phyloP scores from a whole-genome alignment of 2,329 filamentous ascomycete genomes.

The Aureobasidium sp. region DNA sequence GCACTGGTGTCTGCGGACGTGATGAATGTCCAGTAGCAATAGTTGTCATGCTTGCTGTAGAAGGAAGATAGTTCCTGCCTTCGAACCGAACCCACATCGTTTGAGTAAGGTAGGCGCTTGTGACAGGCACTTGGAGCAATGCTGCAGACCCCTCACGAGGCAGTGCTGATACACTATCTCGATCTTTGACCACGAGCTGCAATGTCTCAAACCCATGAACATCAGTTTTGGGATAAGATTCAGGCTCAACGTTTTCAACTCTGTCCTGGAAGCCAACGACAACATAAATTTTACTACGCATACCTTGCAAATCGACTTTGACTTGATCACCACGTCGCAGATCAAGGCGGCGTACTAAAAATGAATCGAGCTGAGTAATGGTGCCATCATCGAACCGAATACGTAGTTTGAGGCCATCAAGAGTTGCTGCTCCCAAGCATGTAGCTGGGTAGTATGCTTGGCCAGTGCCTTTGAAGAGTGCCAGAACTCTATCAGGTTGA shows the following conservation, averaged over 20 bases:
- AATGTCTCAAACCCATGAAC: constrained; percentile 32
- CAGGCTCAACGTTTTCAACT: constrained; percentile 20
- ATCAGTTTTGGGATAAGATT: constrained; percentile 31
- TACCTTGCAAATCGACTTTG: constrained; percentile 36
- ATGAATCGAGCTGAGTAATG: constrained; percentile 30
- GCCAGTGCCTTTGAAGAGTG: constrained; percentile 44
- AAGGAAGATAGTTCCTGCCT: constrained; percentile 27
- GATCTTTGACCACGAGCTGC: constrained; percentile 31
- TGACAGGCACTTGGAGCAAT: constrained; percentile 31
- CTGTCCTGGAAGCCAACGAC: constrained; percentile 35
- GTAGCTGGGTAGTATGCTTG: constrained; percentile 51
- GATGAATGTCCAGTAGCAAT: constrained; percentile 3
- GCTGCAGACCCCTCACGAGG: constrained; percentile 17
- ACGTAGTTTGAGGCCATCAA: constrained; percentile 32
- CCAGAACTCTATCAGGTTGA: constrained; percentile 47
- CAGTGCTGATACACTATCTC: constrained; percentile 26
- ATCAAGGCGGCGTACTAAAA: constrained; percentile 34
- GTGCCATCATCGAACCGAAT: constrained; percentile 42
- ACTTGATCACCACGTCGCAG: constrained; percentile 36
- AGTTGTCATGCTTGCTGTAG: constrained; percentile 4
- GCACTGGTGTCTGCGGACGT: constrained; percentile 17
- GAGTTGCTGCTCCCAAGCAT: constrained; percentile 40
- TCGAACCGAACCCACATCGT: constrained; percentile 35
- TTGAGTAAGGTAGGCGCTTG: constrained; percentile 34
- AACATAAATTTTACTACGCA: constrained; percentile 36